Conservation (phyloP, 192 early-diverging fungal genomes). For the Dissophora globulifera region DNA sequence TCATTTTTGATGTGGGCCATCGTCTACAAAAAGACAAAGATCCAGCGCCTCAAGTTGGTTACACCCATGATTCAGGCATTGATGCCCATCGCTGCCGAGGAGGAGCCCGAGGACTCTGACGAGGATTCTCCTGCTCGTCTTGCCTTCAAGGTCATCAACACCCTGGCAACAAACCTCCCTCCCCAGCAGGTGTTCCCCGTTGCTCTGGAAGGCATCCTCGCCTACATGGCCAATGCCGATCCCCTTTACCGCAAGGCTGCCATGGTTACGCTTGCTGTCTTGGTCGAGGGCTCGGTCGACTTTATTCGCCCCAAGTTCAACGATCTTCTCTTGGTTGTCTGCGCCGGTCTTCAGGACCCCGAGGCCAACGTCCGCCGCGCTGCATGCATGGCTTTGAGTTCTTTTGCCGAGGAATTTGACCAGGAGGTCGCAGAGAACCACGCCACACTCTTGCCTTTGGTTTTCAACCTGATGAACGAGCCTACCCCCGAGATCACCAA, state of each 20-base stretch:
- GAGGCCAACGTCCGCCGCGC: slow-evolving; percentile 83
- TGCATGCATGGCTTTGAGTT: slow-evolving; percentile 87
- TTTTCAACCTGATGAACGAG: slow-evolving; percentile 88
- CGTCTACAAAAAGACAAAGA: slow-evolving; percentile 84
- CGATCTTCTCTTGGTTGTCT: slow-evolving; percentile 82
- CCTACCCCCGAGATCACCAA: slow-evolving; percentile 76
- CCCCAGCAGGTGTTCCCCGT: slow-evolving; percentile 90
- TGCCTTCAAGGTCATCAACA: slow-evolving; percentile 76
- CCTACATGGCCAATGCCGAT: slow-evolving; percentile 82
- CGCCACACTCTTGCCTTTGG: slow-evolving; percentile 82
- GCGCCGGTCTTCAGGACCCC: slow-evolving; percentile 82
- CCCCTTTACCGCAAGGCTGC: slow-evolving; percentile 84
- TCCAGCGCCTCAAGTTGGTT: slow-evolving; percentile 87
- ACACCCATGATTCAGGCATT: slow-evolving; percentile 78
- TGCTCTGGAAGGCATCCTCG: slow-evolving; percentile 74
- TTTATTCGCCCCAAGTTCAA: slow-evolving; percentile 80
- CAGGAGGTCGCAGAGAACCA: slow-evolving; percentile 85
- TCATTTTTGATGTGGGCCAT: slow-evolving; percentile 84
- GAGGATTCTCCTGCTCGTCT: slow-evolving; percentile 84
- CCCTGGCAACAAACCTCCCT: slow-evolving; percentile 83
- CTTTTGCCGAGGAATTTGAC: slow-evolving; percentile 84
- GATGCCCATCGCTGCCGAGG: slow-evolving; percentile 87
- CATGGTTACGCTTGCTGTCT: slow-evolving; percentile 81
- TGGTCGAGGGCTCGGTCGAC: slow-evolving; percentile 90
- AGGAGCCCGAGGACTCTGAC: slow-evolving; percentile 81